These are phyloP conservation scores for Forsythia viridissima DNA, from an alignment of 257 asterid species.

Conservation along the genomic window DNA sequence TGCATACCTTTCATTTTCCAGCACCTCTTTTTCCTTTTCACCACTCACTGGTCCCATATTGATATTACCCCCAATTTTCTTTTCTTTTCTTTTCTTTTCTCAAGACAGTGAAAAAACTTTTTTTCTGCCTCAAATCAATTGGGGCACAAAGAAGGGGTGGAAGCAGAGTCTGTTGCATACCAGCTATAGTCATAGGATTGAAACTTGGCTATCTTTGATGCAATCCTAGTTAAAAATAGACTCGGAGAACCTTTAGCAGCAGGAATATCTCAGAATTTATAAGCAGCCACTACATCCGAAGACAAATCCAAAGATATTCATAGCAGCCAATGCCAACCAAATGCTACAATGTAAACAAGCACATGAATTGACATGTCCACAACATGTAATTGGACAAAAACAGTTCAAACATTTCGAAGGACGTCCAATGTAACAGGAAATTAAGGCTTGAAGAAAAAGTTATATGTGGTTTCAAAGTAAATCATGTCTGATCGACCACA, in stretches of 20 bases:
- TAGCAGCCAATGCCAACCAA: not conserved
- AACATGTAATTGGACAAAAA: not conserved
- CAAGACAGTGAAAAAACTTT: not conserved
- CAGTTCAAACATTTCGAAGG: too few relatives aligned
- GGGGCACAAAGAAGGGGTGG: not conserved
- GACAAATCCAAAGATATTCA: not conserved
- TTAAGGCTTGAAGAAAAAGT: too few relatives aligned
- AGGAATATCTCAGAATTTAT: not conserved
- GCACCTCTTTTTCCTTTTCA: too few relatives aligned
- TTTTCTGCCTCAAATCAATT: not conserved
- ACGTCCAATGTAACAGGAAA: too few relatives aligned
- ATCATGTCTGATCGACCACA: too few relatives aligned
- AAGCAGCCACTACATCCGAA: not conserved
- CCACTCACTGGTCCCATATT: too few relatives aligned
- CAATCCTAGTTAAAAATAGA: not conserved
- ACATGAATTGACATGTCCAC: not conserved
- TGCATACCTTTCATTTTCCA: too few relatives aligned
- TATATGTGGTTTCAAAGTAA: too few relatives aligned
- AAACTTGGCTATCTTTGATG: not conserved
- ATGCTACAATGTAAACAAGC: not conserved
- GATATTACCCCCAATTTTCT: not conserved
- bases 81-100: not conserved
- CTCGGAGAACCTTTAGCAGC: too few relatives aligned
- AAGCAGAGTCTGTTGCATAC: not conserved
- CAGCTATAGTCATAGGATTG: not conserved